Percentiles rank a stretch among this genome's conserved stretches.
These are phyloP conservation scores for Candida tibetensis DNA, from an alignment of 805 yeast genomes.

Conservation along the genomic window DNA sequence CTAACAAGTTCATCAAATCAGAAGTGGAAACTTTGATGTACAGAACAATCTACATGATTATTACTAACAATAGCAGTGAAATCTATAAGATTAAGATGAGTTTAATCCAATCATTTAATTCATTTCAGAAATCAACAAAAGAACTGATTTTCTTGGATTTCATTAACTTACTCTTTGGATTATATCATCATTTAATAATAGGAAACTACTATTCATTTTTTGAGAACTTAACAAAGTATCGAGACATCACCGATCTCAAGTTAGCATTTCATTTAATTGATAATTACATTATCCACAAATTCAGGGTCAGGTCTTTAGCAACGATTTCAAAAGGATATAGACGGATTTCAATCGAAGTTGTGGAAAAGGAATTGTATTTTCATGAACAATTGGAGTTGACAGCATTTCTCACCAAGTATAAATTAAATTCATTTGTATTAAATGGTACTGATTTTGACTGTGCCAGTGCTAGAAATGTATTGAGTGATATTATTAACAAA, in stretches of 20 bases:
- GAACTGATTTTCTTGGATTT: constrained; percentile 16
- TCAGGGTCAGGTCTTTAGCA: constrained; percentile 55
- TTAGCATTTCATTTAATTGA: constrained; percentile 22
- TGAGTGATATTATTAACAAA: constrained; percentile 35
- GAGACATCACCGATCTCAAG: constrained; percentile 9
- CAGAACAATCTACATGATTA: constrained; percentile 67
- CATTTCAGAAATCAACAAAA: constrained; percentile 6
- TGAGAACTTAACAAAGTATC: constrained; percentile 19
- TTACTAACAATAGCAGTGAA: constrained; percentile 66
- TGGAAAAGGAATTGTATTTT: constrained; percentile 42
- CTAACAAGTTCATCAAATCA: constrained; percentile 12
- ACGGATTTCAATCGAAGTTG: constrained; percentile 37
- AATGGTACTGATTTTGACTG: constrained; percentile 29
- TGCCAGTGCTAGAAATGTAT: constrained; percentile 28
- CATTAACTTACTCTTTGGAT: constrained; percentile 13
- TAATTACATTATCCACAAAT: constrained; percentile 52
- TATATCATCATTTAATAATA: constrained; percentile 21
- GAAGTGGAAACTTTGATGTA: constrained; percentile 69
- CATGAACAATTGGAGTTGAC: constrained; percentile 28
- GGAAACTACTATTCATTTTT: constrained; percentile 57
- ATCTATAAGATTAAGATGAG: constrained; percentile 40
- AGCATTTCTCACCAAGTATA: constrained; percentile 41
- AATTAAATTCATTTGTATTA: constrained; percentile 29
- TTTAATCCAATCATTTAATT: constrained; percentile 4
- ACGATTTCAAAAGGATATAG: constrained; percentile 57